Base-by-base conservation (phyloP, 106 monocot genomes). In the Vanilla planifolia region DNA sequence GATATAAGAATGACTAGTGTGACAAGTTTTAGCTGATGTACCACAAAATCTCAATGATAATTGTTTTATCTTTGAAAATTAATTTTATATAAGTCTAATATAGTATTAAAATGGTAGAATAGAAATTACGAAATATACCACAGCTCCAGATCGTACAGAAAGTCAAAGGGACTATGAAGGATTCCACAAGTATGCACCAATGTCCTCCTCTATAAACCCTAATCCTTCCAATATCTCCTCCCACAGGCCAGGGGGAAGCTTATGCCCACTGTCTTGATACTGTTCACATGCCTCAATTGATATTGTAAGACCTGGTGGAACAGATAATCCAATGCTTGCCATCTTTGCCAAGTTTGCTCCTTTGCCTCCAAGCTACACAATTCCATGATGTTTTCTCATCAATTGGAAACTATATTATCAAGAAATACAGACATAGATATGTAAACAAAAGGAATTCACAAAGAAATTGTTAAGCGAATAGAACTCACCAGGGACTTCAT, bases 311-410 rank as follows among this genome's bases (percentile, higher is more conserved):
- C 88, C 88, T 61, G 93, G 85, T 48, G 93, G 93, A 34, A 93
- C 89, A 21, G 93, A 93, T 28, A 93, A 71, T 29, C 93, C 93
- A 28, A 93, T 93, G 69, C 85, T 93, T 29, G 93, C 76, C 89
- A 93, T 93, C 67, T 93, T 89, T 43, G 93, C 93, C 73, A 93
- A 32, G 72, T 93, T 93, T 27, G 93, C 93, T 4, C 93, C 93
- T 30, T 93, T 93, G 1, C 93, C 93, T 5, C 93, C 93, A 36
- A 93, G 41, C 92, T 93, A 64, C 9, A 57, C n/a, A n/a, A 8
- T n/a, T n/a, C n/a, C n/a, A 4, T 1, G 6, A 52, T 11, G 16
- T 13, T 25, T 10, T 26, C 32, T 21, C 21, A 17, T 5, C 32
- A 51, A 29, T 16, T 32, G n/a, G n/a, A n/a, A n/a, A n/a, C n/a